Evolutionary conservation across 164 flowering plant species (phyloP).

Genomic region (Protea cynaroides): DNA sequence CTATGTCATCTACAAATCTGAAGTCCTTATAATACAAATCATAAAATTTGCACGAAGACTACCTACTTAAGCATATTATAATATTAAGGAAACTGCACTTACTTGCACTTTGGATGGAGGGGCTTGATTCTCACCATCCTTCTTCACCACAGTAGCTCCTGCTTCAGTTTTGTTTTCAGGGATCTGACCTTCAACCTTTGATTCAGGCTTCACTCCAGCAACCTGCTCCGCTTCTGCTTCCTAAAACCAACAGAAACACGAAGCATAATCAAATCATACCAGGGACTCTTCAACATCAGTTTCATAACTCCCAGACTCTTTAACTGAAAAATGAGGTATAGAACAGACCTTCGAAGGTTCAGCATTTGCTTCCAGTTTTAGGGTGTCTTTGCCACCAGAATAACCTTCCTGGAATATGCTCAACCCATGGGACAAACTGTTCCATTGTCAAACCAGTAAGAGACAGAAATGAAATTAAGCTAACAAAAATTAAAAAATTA

Average conservation of each 20-base stretch:
- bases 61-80: background rate
- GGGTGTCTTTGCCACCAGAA: conserved; percentile 21
- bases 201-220: conserved; percentile 26
- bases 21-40: no score
- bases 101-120: conserved; percentile 38
- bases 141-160: conserved; percentile 28
- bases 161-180: conserved; percentile 36
- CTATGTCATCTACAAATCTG: no score
- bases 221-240: conserved; percentile 17
- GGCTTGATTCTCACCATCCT: conserved; percentile 32
- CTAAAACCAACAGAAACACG: conserved; percentile 9
- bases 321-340: background rate
- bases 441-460: conserved; percentile 5
- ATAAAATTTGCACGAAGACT: no score
- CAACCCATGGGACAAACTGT: conserved; percentile 68
- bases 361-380: conserved; percentile 32
- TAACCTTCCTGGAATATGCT: conserved; percentile 53
- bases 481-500: background rate
- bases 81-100: conserved; percentile 2
- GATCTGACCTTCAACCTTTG: conserved; percentile 25
- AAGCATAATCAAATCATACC: background rate
- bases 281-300: background rate
- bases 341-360: conserved; percentile 38
- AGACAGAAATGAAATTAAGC: background rate
- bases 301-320: background rate